phyloP scores from a whole-genome alignment of 2,329 filamentous ascomycete genomes.

The Botrytis aclada region DNA sequence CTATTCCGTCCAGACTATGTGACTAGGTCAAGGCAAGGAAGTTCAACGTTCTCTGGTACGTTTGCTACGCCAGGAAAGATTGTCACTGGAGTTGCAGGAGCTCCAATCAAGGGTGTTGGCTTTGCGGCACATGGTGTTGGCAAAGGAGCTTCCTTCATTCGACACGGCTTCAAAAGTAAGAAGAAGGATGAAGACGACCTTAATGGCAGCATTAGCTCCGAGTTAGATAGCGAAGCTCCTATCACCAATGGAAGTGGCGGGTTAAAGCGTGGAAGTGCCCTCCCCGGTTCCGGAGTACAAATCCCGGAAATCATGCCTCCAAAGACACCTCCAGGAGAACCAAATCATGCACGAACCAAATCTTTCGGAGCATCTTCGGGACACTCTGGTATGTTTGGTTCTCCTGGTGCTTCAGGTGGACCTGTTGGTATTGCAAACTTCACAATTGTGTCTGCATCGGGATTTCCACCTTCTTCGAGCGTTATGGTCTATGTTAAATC shows the following conservation, averaged over 20 bases:
- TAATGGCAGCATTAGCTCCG: constrained; percentile 28
- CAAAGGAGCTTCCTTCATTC: constrained; percentile 87
- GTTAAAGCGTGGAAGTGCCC: constrained; percentile 26
- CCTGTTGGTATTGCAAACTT: constrained; percentile 76
- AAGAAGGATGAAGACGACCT: constrained; percentile 51
- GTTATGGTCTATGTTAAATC: constrained; percentile 74
- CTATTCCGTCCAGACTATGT: constrained; percentile 94
- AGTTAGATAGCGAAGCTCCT: constrained; percentile 42
- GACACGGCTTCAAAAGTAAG: constrained; percentile 74
- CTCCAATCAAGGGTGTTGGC: constrained; percentile 88
- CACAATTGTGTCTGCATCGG: constrained; percentile 72
- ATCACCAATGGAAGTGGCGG: constrained; percentile 37
- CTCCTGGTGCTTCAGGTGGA: constrained; percentile 41
- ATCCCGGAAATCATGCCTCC: constrained; percentile 22
- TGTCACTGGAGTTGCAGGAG: constrained; percentile 75
- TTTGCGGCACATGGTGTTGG: constrained; percentile 66
- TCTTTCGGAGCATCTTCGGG: constrained; percentile 65
- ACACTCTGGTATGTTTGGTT: constrained; percentile 58
- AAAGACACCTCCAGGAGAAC: constrained; percentile 33
- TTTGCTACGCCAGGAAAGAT: constrained; percentile 86
- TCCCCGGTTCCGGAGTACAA: constrained; percentile 17
- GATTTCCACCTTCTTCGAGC: constrained; percentile 73
- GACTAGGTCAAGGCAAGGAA: constrained; percentile 79
- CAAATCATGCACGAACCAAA: constrained; percentile 45
- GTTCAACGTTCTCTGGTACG: constrained; percentile 87